Base-by-base conservation (phyloP, 1,139 yeast species). In the Yamadazyma dendronema region DNA sequence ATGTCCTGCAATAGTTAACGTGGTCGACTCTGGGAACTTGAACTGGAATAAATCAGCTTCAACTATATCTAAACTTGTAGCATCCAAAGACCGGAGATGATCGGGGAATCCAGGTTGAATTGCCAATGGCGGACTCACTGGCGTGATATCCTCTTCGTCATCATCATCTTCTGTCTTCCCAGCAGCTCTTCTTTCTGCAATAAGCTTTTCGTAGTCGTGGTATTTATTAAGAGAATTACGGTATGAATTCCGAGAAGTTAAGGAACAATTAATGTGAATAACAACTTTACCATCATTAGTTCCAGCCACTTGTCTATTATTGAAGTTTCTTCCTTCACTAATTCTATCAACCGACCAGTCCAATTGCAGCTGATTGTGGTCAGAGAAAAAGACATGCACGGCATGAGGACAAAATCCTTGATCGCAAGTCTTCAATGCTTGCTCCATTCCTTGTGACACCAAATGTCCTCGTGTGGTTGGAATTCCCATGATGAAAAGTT, bases 281-380 rank as follows among this genome's bases (percentile, higher is more conserved):
- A 73, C 71, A 35, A 80, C 52, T 14, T 60, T 57, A 10, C 74
- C 78, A 17, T 67, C 55, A 55, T 83, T 89, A 30, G 59, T 62
- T 0, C 81, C 85, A 33, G 67, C 64, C 4, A 84, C 73, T 30
- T 77, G 72, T 38, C 85, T 68, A 35, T 83, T 81, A 33, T 73
- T 65, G 52, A 80, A 84, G 42, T 49, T 80, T 41, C 74, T 77
- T 3, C 94, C 94, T 41, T 75, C 59, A 32, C 68, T 62, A n/a
- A 62, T 56, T 22, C 38, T 39, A 4, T 59, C 61, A 4, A 67
- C 66, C 38, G 58, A 57, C 68, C 73, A 71, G 17, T 50, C 42
- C 7, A 51, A 48, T 24, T 13, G 33, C 15, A 39, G 14, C 17
- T 14, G 17, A n/a, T 4, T 3, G 31, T 29, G 36, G 40, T 0